Base-by-base conservation (phyloP, 2,329 filamentous ascomycete genomes). In the Curvularia lunata region DNA sequence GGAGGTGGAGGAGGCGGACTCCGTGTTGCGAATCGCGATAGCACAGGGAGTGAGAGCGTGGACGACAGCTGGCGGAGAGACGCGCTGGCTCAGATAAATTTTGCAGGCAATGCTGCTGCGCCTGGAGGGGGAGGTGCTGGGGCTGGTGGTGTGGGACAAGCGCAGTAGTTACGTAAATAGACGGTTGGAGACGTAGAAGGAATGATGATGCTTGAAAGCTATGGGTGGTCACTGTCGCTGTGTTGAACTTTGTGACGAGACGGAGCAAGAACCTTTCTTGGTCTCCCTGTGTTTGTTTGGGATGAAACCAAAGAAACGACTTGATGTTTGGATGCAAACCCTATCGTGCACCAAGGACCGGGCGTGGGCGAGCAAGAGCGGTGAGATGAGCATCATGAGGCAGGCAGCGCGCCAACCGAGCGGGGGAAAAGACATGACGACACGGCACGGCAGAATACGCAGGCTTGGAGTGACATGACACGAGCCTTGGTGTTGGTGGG, bases 1-100 rank as follows among this genome's bases (percentile, higher is more conserved):
- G 51, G 56, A 23, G 56, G 53, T 16, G 43, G 43, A 6, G 64
- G 70, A 28, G 78, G 78, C 19, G 76, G 78, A 1, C 62, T 82
- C 47, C 58, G 79, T 48, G 74, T 82, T 5, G 78, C 79, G 40
- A 82, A 82, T 59, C 66, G 75, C 2, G 73, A 69, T 48, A 64
- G 61, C 3, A 67, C 61, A 41, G 59, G 74, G 60, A 65, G 64
- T 55, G 58, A 69, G 10, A 48, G 54, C 5, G 46, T 48, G 16
- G 57, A 57, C n/a, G 54, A 62, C 6, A 52, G 50, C 28, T 66
- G 61, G 61, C 58, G 45, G n/a, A 52, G 57, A 9, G 61, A 64
- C 46, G 54, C 58, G n/a, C 52, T 64, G 41, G 61, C 61, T n/a
- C 57, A 59, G 19, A 61, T 66, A 51, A 58, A 62, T 46, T 59